Evolutionary conservation across 345 rosid genomes (phyloP).

Genomic region (Raphanus sativus): DNA sequence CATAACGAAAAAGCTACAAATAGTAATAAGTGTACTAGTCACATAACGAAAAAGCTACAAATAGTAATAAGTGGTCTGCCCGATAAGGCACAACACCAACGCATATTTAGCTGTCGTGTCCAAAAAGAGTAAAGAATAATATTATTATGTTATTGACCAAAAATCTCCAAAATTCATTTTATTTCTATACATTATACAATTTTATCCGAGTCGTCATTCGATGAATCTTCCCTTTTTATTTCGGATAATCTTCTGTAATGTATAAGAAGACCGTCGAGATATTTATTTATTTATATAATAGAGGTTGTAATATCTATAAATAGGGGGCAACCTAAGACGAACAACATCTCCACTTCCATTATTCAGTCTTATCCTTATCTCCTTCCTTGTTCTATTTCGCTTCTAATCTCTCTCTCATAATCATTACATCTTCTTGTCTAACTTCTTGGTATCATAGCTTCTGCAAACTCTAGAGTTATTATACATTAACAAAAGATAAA

Average conservation of each 20-base stretch:
- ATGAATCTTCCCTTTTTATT: neutral
- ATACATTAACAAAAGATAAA: neutral
- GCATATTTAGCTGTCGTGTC: constrained; percentile 27
- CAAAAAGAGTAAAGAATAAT: neutral
- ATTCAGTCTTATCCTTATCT: constrained; percentile 36
- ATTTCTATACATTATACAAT: neutral
- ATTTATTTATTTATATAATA: neutral
- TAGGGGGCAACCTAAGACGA: constrained; percentile 23
- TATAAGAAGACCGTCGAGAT: neutral
- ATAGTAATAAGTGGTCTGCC: constrained; percentile 13
- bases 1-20: neutral
- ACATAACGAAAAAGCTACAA: neutral
- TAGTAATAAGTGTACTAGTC: constrained; percentile 9
- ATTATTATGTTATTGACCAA: constrained; percentile 1
- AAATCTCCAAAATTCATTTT: neutral
- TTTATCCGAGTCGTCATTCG: constrained; percentile 8
- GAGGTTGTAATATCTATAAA: constrained; percentile 24
- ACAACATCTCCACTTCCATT: constrained; percentile 12
- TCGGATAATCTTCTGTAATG: constrained; percentile 20
- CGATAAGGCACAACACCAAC: constrained; percentile 13
- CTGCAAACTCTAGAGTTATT: neutral
- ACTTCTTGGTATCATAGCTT: neutral
- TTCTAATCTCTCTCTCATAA: neutral
- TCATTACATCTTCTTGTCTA: constrained; percentile 7
- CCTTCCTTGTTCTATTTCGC: constrained; percentile 32